phyloP scores from a whole-genome alignment of 352 stramenopile species.

The Phytophthora palmivora region DNA sequence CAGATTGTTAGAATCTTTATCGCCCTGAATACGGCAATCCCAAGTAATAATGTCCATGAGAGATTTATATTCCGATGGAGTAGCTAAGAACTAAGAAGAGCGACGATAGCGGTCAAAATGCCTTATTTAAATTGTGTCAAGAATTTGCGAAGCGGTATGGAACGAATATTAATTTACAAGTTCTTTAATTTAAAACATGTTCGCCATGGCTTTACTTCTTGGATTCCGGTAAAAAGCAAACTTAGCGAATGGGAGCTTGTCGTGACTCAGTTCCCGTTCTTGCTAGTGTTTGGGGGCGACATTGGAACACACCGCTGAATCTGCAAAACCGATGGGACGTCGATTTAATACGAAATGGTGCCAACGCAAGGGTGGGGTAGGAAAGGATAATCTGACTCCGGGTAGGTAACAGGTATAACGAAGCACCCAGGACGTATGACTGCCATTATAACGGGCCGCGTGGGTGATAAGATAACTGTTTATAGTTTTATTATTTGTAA shows the following conservation, averaged over 20 bases:
- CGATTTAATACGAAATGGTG: constrained; percentile 7
- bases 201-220: constrained; percentile 8
- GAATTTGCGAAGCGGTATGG: constrained; percentile 11
- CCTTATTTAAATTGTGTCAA: constrained; percentile 11
- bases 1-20: no score
- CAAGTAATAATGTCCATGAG: no score
- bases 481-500: constrained; percentile 5
- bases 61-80: no score
- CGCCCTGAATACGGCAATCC: no score
- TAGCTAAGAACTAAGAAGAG: constrained; percentile 9
- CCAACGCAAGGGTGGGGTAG: background rate
- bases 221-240: constrained; percentile 10
- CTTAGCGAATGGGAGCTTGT: no score
- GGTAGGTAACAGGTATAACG: background rate
- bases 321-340: constrained; percentile 9
- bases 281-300: background rate
- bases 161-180: constrained; percentile 1
- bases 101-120: constrained; percentile 7
- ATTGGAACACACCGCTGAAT: constrained; percentile 7
- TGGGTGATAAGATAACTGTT: constrained; percentile 13
- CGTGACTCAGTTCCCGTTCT: no score
- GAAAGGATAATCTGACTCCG: background rate
- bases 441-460: background rate
- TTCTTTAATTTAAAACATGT: constrained; percentile 6
- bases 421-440: constrained; percentile 11